These are phyloP conservation scores for Paxillus involutus DNA, from an alignment of 768 basidiomycete genomes.

Conservation along the genomic window DNA sequence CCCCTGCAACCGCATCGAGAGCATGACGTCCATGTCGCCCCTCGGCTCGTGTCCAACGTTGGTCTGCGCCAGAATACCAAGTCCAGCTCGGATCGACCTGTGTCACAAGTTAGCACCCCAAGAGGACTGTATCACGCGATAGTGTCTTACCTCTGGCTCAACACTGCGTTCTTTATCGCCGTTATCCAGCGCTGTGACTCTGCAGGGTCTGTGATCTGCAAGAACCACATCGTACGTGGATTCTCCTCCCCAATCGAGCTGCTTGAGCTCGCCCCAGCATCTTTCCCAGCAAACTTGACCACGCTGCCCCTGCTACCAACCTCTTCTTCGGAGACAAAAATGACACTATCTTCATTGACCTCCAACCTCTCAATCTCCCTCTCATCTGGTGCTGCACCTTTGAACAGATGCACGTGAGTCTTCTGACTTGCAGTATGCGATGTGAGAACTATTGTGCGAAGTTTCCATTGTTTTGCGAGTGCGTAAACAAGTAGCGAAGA, in stretches of 20 bases:
- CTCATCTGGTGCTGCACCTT: constrained; percentile 55
- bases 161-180: constrained; percentile 68
- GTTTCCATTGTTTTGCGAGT: constrained; percentile 72
- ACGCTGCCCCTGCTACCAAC: constrained; percentile 49
- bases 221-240: constrained; percentile 45
- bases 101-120: background rate
- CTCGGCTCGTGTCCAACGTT: constrained; percentile 57
- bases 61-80: constrained; percentile 46
- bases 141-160: constrained; percentile 60
- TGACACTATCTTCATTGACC: constrained; percentile 75
- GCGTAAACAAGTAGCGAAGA: constrained; percentile 72
- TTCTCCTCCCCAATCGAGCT: constrained; percentile 12
- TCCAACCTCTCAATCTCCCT: constrained; percentile 72
- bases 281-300: constrained; percentile 66
- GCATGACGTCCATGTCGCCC: constrained; percentile 83
- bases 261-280: constrained; percentile 46
- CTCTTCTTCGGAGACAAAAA: constrained; percentile 65
- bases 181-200: constrained; percentile 79
- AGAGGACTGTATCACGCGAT: background rate
- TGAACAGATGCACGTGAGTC: constrained; percentile 73
- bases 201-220: constrained; percentile 59
- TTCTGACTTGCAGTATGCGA: constrained; percentile 36
- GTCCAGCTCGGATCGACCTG: constrained; percentile 70
- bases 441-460: constrained; percentile 60
- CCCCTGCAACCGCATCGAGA: constrained; percentile 75